Conservation (phyloP, 768 basidiomycete species). For the Calocybe indica region DNA sequence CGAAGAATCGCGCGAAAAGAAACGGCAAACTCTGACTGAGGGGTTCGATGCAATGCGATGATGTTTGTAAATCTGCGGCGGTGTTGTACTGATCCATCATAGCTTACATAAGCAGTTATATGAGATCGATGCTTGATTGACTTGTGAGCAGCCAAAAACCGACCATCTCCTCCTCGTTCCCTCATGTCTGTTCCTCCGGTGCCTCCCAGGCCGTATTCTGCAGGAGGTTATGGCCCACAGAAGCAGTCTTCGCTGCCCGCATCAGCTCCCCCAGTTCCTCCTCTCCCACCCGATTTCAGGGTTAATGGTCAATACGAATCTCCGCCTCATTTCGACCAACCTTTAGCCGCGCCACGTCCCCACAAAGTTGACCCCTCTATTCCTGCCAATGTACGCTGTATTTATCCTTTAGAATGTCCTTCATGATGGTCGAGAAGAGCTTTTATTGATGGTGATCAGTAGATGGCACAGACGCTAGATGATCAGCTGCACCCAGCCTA, state of each 20-base stretch:
- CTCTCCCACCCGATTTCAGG: slow-evolving; percentile 18
- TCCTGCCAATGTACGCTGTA: slow-evolving; percentile 54
- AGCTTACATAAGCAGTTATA: too few relatives aligned
- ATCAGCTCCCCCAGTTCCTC: slow-evolving; percentile 22
- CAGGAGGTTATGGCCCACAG: slow-evolving; percentile 8
- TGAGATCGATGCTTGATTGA: too few relatives aligned
- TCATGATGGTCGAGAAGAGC: slow-evolving; percentile 2
- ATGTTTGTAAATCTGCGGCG: too few relatives aligned
- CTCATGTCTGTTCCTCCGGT: slow-evolving; percentile 19
- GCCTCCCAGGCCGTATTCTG: slow-evolving; percentile 20
- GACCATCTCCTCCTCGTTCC: too few relatives aligned
- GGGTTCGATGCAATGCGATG: too few relatives aligned
- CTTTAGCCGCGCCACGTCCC: slow-evolving; percentile 62
- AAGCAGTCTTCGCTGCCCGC: slow-evolving; percentile 5
- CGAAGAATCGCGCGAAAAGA: too few relatives aligned
- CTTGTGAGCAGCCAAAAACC: too few relatives aligned
- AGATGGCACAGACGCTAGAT: slow-evolving; percentile 66
- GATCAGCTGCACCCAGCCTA: slow-evolving; percentile 22
- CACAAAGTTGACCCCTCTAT: slow-evolving; percentile 55
- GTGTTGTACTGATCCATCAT: too few relatives aligned
- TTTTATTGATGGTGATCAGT: slow-evolving; percentile 1
- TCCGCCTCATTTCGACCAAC: slow-evolving; percentile 45
- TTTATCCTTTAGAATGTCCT: slow-evolving; percentile 3
- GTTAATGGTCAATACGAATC: slow-evolving; percentile 27
- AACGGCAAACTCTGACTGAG: too few relatives aligned